Base-by-base conservation (phyloP, 495 filamentous ascomycete genomes). In the Aspergillus panamensis region DNA sequence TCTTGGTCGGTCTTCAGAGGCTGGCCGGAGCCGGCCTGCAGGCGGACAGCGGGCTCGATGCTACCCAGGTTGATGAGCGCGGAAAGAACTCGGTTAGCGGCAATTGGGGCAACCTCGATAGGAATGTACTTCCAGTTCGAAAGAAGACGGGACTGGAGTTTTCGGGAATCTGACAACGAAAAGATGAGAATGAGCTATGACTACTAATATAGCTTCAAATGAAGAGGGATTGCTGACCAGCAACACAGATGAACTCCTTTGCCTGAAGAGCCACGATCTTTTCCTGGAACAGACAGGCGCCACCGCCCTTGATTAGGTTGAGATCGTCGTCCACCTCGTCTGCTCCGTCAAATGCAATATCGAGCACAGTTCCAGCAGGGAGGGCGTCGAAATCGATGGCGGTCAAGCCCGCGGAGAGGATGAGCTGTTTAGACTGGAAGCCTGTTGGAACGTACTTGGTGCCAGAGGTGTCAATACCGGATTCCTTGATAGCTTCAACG, bases 251-350 rank as follows among this genome's bases (percentile, higher is more conserved):
- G 67, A 98, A 97, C 64, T 92, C 88, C 75, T 84, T 87, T 2
- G 92, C 88, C 54, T 85, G 82, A 32, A 88, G 82, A 3, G 92
- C 92, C 13, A 98, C 93, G 20, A 98, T 77, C 77, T 98, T 98
- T 78, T 98, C 94, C 74, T 97, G 95, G 80, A 96, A 97, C 57
- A 97, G 74, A 73, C 95, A 98, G 29, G 92, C 94, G 44, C 94
- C 94, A 14, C 94, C 94, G 45, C 94, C 94, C 77, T 98, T 98
- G 74, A 98, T 96, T 67, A 91, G 90, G 73, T 97, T 98, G 51
- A 98, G 73, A 39, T 92, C 89, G 20, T 90, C 89, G 70, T 98
- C 94, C 29, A 98, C 91, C 77, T 98, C 94, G 70, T 98, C 94
- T 20, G 94, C 95, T 37, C 94, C 93, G 73, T 97, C 93, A 64